Evolutionary conservation across 2,329 filamentous ascomycete genomes (phyloP).

Genomic region (Chrysoporthe deuterocubensis): DNA sequence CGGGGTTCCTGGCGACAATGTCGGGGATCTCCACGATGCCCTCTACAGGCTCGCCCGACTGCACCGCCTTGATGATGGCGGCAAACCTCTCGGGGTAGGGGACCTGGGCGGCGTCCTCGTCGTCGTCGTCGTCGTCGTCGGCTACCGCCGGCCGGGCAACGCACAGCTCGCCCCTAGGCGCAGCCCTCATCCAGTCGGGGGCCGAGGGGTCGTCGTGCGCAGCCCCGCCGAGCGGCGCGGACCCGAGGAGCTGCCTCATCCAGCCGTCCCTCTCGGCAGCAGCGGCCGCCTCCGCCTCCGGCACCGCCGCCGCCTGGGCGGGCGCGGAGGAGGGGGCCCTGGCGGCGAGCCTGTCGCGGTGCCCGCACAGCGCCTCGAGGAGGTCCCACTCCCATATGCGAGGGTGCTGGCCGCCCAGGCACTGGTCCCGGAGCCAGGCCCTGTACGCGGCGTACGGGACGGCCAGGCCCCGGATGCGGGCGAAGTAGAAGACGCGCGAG

Average conservation of each 20-base stretch:
- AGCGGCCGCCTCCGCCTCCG: slow-evolving; percentile 11
- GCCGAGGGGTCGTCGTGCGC: slow-evolving; percentile 15
- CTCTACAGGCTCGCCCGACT: slow-evolving; percentile 79
- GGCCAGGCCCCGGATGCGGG: slow-evolving; percentile 50
- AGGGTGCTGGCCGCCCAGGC: slow-evolving; percentile 40
- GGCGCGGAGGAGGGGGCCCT: not conserved
- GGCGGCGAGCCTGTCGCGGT: slow-evolving; percentile 32
- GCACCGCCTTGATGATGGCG: slow-evolving; percentile 83
- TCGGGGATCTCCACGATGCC: slow-evolving; percentile 87
- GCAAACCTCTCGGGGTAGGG: slow-evolving; percentile 81
- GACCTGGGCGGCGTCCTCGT: slow-evolving; percentile 27
- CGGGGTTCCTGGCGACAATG: slow-evolving; percentile 73
- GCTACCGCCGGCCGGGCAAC: slow-evolving; percentile 44
- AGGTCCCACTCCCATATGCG: slow-evolving; percentile 29
- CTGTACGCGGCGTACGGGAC: slow-evolving; percentile 73
- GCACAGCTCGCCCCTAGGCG: slow-evolving; percentile 52
- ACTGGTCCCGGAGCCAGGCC: slow-evolving; percentile 55
- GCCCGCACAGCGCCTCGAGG: slow-evolving; percentile 27
- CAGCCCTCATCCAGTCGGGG: slow-evolving; percentile 53
- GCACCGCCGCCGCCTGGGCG: not conserved
- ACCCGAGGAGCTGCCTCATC: slow-evolving; percentile 19
- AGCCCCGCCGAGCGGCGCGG: not conserved
- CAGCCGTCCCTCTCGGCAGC: slow-evolving; percentile 24
- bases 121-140: slow-evolving; percentile 27
- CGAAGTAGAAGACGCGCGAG: slow-evolving; percentile 62